These are phyloP conservation scores for Kwoniella heveanensis DNA, from an alignment of 768 basidiomycete species.

Conservation along the genomic window DNA sequence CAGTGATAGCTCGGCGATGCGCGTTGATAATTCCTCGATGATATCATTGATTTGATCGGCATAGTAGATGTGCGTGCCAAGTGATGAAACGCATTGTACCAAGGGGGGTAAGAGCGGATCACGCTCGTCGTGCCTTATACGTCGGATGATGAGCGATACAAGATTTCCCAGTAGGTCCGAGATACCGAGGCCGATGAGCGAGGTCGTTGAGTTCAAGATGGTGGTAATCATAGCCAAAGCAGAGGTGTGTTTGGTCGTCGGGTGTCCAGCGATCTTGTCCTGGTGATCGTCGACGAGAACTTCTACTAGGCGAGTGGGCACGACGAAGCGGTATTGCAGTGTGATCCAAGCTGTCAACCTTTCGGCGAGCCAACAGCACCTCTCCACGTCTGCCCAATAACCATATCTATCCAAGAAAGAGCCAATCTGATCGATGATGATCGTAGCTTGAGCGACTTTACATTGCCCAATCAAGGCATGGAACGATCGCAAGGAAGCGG, in stretches of 20 bases:
- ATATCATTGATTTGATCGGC: conserved; percentile 94
- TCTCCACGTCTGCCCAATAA: conserved; percentile 67
- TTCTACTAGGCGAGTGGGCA: conserved; percentile 82
- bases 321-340: conserved; percentile 88
- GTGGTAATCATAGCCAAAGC: conserved; percentile 77
- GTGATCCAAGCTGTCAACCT: conserved; percentile 82
- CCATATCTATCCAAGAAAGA: conserved; percentile 63
- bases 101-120: conserved; percentile 70
- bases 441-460: conserved; percentile 71
- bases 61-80: conserved; percentile 91
- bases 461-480: conserved; percentile 74
- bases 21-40: conserved; percentile 75
- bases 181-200: conserved; percentile 85
- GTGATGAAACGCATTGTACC: conserved; percentile 75
- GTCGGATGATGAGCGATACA: conserved; percentile 70
- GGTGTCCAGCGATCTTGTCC: background rate
- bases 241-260: conserved; percentile 60
- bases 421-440: conserved; percentile 72
- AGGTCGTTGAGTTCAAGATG: conserved; percentile 71
- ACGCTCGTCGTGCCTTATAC: conserved; percentile 64
- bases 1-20: conserved; percentile 69
- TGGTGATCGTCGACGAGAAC: conserved; percentile 64
- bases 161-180: conserved; percentile 83
- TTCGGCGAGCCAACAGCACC: conserved; percentile 80
- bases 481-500: conserved; percentile 71